These are phyloP conservation scores for Bolboschoenus planiculmis DNA, from an alignment of 176 grass and related monocot species.

Conservation along the genomic window DNA sequence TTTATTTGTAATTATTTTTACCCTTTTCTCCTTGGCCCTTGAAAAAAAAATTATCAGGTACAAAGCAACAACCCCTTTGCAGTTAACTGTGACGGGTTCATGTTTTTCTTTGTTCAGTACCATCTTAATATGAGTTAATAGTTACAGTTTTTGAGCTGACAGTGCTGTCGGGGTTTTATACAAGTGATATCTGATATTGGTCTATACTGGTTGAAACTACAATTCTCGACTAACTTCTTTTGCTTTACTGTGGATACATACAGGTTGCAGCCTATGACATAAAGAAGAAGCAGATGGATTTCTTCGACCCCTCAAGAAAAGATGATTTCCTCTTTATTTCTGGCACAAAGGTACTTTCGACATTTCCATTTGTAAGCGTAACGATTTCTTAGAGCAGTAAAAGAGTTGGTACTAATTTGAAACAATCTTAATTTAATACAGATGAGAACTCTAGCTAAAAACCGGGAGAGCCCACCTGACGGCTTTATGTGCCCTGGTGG, in stretches of 20 bases:
- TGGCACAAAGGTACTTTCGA: slow-evolving; percentile 73
- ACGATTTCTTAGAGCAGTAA: background rate
- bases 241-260: slow-evolving; percentile 23
- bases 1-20: background rate
- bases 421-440: slow-evolving; percentile 9
- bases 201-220: background rate
- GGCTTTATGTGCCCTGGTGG: slow-evolving; percentile 97
- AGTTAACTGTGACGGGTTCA: background rate
- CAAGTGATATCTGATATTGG: background rate
- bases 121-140: too few species aligned
- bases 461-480: slow-evolving; percentile 64
- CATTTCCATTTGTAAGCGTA: background rate
- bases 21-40: background rate
- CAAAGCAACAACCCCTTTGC: background rate
- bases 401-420: background rate
- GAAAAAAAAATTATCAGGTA: background rate
- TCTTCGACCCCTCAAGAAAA: slow-evolving; percentile 88
- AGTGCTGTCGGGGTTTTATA: background rate
- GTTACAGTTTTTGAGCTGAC: background rate
- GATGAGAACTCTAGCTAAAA: slow-evolving; percentile 91
- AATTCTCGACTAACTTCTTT: background rate
- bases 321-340: slow-evolving; percentile 97
- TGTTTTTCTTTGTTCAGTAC: background rate
- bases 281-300: slow-evolving; percentile 82
- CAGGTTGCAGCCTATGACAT: slow-evolving; percentile 94